Evolutionary conservation across 2,329 filamentous ascomycete species (phyloP), one percentile per base, ranked within the genome.

Genomic region (Calonectria ilicicola): DNA sequence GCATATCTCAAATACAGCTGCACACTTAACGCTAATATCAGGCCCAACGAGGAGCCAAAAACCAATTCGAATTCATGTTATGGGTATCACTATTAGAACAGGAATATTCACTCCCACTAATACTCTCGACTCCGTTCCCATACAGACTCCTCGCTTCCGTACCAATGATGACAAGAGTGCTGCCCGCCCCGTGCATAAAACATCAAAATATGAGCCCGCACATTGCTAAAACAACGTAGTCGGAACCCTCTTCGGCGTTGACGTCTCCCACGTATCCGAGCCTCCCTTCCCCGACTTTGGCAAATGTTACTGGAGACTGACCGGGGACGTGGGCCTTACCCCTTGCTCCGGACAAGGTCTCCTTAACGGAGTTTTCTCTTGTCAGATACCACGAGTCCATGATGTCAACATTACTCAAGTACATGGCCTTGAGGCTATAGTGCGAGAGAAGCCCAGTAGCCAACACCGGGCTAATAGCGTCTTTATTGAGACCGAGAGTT

Each of bases 261-360:
- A 80, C 75, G 58, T 83, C 81, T 44, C 81, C 82, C 40, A 82
- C 67, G 67, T 79, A 82, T n/a, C 80, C 79, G 26, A 82, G 70
- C 40, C 70, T 79, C 47, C 81, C 81, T 29, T 76, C 53, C n/a
- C 80, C 81, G 65, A 81, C 78, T 21, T 72, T 68, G 5, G 78
- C 75, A 38, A 82, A 74, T 51, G 73, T 74, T 19, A 80, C 74
- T n/a, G 80, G 70, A 5, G 76, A 72, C 65, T 80, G 75, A 12
- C 62, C 74, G 17, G 19, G 49, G 2, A 46, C 42, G 46, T 75
- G 27, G 38, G 56, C 72, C 15, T 38, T 63, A 5, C 40, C 44
- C 29, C 51, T 51, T 21, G 29, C 27, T 21, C 56, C 66, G 7
- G 71, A 70, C 38, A 5, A 27, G 5, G 65, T 65, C 63, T 77